Percentiles rank a stretch among this genome's conserved stretches.
Evolutionary conservation across 768 basidiomycete species (phyloP).

Genomic region (Multifurca ochricompacta): DNA sequence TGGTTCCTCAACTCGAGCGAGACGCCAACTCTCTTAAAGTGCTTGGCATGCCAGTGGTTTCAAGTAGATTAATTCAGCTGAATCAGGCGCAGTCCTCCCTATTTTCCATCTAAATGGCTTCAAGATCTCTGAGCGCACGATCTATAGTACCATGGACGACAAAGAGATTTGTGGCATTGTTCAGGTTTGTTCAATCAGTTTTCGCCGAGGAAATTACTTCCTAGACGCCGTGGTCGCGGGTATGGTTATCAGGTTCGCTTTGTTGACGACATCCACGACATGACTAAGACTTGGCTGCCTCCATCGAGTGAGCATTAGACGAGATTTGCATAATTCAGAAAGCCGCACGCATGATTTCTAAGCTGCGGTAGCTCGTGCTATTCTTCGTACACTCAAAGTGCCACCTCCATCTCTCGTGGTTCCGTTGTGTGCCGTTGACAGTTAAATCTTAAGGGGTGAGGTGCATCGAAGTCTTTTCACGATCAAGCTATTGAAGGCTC

Average conservation of each 20-base stretch:
- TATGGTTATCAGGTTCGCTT: constrained; percentile 89
- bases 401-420: neutral
- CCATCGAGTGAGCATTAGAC: constrained; percentile 57
- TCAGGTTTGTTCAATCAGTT: constrained; percentile 42
- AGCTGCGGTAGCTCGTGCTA: constrained; percentile 88
- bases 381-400: constrained; percentile 79
- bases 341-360: constrained; percentile 70
- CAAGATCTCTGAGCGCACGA: constrained; percentile 87
- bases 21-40: constrained; percentile 22
- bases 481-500: constrained; percentile 76
- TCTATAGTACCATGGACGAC: constrained; percentile 87
- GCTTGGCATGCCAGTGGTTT: constrained; percentile 82
- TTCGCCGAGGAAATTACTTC: neutral
- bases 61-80: constrained; percentile 88
- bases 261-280: constrained; percentile 55
- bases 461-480: constrained; percentile 56
- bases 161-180: constrained; percentile 68
- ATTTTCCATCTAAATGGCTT: constrained; percentile 85
- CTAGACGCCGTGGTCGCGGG: constrained; percentile 35
- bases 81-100: constrained; percentile 87
- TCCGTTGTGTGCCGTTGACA: neutral
- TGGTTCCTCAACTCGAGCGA: neutral
- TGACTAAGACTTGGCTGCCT: constrained; percentile 71
- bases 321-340: constrained; percentile 73
- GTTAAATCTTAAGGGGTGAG: constrained; percentile 45